A percentile compares a stretch with the other conserved stretches of the same genome.
Conservation (phyloP, 148 eudicot genomes). For the Amaranthus hypochondriacus region DNA sequence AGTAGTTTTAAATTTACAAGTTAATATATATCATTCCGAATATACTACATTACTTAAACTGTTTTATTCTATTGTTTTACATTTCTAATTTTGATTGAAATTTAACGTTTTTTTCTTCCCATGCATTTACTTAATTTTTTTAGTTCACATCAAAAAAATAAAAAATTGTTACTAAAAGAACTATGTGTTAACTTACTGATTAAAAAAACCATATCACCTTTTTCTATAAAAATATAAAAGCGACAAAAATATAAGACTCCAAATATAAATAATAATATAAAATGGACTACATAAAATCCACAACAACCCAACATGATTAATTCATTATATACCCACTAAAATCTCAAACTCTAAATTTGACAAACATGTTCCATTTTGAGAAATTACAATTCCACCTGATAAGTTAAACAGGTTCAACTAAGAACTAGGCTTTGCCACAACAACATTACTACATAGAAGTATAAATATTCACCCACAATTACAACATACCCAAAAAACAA, state of each 20-base stretch:
- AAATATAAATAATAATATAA: neutral
- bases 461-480: conserved; percentile 11
- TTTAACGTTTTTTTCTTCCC: too few relatives aligned
- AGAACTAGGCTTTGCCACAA: conserved; percentile 20
- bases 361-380: neutral
- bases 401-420: neutral
- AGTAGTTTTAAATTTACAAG: too few relatives aligned
- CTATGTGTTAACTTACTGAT: neutral
- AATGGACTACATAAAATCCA: neutral
- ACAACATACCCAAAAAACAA: conserved; percentile 1
- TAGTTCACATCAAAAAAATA: neutral
- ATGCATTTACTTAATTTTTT: too few relatives aligned
- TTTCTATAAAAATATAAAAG: neutral
- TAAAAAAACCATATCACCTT: neutral
- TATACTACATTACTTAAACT: too few relatives aligned
- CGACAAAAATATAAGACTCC: neutral
- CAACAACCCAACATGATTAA: neutral
- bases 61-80: too few relatives aligned
- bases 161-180: neutral
- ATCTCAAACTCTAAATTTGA: neutral
- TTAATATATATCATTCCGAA: too few relatives aligned
- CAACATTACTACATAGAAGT: neutral
- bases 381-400: conserved; percentile 10
- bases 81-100: too few relatives aligned
- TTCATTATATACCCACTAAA: conserved; percentile 7